These are phyloP conservation scores for Stenogyne calaminthoides DNA, from an alignment of 305 asterid species.

Conservation along the genomic window DNA sequence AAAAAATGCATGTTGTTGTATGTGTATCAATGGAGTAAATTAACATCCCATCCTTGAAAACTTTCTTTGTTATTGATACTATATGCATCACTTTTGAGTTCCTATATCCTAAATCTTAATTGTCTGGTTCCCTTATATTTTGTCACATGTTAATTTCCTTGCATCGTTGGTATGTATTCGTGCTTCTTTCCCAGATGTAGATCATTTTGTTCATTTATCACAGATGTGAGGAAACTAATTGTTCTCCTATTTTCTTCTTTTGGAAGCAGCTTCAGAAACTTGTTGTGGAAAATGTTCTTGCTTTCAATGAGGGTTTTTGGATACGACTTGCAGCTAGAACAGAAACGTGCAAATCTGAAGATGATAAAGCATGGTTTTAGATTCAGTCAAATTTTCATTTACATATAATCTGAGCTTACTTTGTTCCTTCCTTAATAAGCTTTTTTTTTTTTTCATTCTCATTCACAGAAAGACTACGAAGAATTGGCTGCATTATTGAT, in stretches of 20 bases:
- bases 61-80: neutral
- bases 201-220: conserved; percentile 6
- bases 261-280: conserved; percentile 69
- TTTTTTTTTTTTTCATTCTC: conserved; percentile 22
- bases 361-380: conserved; percentile 76
- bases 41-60: neutral
- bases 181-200: neutral
- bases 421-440: conserved; percentile 25
- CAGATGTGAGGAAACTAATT: conserved; percentile 5
- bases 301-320: conserved; percentile 93
- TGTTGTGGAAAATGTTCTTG: conserved; percentile 89
- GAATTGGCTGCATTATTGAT: conserved; percentile 76
- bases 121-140: conserved; percentile 2
- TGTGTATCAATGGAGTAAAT: neutral
- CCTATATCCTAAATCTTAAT: neutral
- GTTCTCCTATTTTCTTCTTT: conserved; percentile 21
- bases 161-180: neutral
- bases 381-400: conserved; percentile 32
- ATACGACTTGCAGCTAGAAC: conserved; percentile 90
- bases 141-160: neutral
- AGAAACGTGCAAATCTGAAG: conserved; percentile 93
- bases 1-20: neutral
- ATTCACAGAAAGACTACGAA: conserved; percentile 81
- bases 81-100: neutral
- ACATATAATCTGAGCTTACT: conserved; percentile 15